A percentile compares a stretch with the other conserved stretches of the same genome.
Evolutionary conservation across 2,329 filamentous ascomycete genomes (phyloP).

Genomic region (Ophiocordyceps australis): DNA sequence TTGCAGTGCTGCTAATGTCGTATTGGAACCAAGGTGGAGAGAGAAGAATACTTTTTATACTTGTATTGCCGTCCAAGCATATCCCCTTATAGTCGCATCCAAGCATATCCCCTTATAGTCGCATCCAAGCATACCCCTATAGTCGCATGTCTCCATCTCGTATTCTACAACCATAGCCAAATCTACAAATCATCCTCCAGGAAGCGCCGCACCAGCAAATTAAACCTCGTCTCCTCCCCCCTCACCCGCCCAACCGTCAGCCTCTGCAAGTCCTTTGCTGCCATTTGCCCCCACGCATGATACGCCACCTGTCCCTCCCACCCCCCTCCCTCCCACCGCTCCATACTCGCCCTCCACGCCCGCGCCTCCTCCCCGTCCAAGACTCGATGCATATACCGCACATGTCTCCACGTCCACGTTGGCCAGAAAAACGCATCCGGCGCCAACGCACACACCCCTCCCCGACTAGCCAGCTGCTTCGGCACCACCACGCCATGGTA

Average conservation of each 20-base stretch:
- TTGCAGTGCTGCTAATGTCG: no score
- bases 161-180: no score
- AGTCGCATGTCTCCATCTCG: no score
- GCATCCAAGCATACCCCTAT: no score
- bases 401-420: constrained; percentile 4
- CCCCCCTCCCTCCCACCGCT: constrained; percentile 3
- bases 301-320: constrained; percentile 5
- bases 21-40: no score
- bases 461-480: constrained; percentile 1
- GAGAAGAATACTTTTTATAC: no score
- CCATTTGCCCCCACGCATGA: constrained; percentile 5
- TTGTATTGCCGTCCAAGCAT: no score
- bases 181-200: constrained; percentile 4
- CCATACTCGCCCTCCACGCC: constrained; percentile 2
- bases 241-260: constrained; percentile 2
- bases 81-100: no score
- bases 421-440: constrained; percentile 5
- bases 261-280: constrained; percentile 1
- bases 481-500: constrained; percentile 3
- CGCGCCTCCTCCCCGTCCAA: constrained; percentile 1
- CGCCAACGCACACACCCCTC: constrained; percentile 3
- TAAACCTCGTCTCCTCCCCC: constrained; percentile 4
- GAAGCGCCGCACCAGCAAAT: constrained; percentile 5
- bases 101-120: no score
- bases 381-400: constrained; percentile 5